Conservation (phyloP, 768 basidiomycete species). For the Filobasidium floriforme region DNA sequence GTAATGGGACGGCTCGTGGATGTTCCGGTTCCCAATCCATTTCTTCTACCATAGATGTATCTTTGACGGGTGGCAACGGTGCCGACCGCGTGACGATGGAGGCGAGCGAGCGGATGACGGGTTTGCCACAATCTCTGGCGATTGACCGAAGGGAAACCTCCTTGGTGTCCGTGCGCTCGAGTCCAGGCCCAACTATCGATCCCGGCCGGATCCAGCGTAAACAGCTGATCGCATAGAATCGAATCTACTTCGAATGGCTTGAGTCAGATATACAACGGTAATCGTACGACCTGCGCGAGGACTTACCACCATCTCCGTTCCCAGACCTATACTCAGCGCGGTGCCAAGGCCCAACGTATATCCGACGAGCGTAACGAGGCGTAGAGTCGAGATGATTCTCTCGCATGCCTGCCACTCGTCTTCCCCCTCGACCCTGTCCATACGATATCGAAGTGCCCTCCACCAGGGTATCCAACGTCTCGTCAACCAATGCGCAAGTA, state of each 20-base stretch:
- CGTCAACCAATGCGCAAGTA: not conserved
- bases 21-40: conserved; percentile 5
- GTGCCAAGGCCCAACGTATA: no score
- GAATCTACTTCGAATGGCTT: not conserved
- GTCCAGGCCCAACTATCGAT: not conserved
- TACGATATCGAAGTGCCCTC: not conserved
- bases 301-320: not conserved
- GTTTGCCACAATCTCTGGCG: no score
- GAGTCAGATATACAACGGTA: no score
- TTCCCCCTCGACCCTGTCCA: not conserved
- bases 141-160: not conserved
- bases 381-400: not conserved
- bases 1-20: not conserved
- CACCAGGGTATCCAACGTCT: conserved; percentile 4
- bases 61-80: not conserved
- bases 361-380: not conserved
- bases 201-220: not conserved
- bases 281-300: no score
- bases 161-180: not conserved
- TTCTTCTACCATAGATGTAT: not conserved
- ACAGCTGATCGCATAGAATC: not conserved
- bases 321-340: not conserved
- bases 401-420: not conserved
- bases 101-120: not conserved
- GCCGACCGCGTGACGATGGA: not conserved